Evolutionary conservation across 495 filamentous ascomycete species (phyloP).

Genomic region (Annulohypoxylon bovei): DNA sequence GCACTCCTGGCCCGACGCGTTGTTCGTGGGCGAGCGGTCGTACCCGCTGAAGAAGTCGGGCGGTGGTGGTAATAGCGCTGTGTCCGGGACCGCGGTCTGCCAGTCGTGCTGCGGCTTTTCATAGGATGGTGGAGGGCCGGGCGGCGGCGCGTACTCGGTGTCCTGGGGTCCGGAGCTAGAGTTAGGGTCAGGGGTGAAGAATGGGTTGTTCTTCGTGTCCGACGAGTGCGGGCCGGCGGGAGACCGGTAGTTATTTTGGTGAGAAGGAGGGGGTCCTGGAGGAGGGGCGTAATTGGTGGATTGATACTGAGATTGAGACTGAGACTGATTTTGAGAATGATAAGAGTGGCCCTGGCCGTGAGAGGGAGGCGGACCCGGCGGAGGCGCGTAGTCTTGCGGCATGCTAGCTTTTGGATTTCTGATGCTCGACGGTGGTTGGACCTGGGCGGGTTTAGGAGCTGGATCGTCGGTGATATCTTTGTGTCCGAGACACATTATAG

Average conservation of each 20-base stretch:
- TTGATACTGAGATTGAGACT: not conserved
- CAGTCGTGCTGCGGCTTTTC: slow-evolving; percentile 72
- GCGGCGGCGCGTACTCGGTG: slow-evolving; percentile 41
- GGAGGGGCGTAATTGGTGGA: slow-evolving; percentile 39
- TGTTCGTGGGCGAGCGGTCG: slow-evolving; percentile 74
- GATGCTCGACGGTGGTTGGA: slow-evolving; percentile 43
- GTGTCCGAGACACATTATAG: slow-evolving; percentile 58
- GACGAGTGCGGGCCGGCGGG: slow-evolving; percentile 46
- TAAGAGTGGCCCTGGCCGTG: slow-evolving; percentile 22
- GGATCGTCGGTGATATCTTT: slow-evolving; percentile 48
- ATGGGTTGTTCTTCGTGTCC: slow-evolving; percentile 30
- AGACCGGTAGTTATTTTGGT: slow-evolving; percentile 49
- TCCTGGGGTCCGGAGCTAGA: slow-evolving; percentile 1
- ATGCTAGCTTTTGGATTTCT: slow-evolving; percentile 35
- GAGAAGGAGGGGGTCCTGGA: slow-evolving; percentile 50
- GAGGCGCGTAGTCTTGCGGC: slow-evolving; percentile 42
- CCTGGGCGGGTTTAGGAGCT: slow-evolving; percentile 43
- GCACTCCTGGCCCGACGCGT: slow-evolving; percentile 75
- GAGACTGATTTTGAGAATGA: not conserved
- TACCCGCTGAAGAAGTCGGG: slow-evolving; percentile 71
- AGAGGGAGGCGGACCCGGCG: slow-evolving; percentile 52
- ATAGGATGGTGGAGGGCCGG: slow-evolving; percentile 47
- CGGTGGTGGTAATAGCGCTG: slow-evolving; percentile 81
- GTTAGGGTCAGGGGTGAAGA: slow-evolving; percentile 11
- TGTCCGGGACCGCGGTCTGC: slow-evolving; percentile 81